A percentile compares a stretch with the other conserved stretches of the same genome.
phyloP scores from a whole-genome alignment of 108 stramenopile species.

The Nitzschia sp. region DNA sequence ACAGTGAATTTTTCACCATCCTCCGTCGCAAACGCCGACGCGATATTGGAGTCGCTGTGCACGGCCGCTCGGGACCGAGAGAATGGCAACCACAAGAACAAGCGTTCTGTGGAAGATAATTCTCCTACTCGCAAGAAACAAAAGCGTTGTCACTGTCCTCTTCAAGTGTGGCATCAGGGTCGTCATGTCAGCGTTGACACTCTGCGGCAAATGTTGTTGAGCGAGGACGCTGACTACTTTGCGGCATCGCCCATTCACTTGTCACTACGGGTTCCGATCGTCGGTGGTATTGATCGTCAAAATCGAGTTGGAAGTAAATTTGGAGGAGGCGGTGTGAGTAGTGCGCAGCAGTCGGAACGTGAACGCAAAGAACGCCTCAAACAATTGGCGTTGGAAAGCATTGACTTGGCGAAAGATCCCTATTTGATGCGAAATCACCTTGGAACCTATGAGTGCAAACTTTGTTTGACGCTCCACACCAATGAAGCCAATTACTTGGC shows the following conservation, averaged over 20 bases:
- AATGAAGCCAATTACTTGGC: conserved; percentile 99
- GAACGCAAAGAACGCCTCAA: conserved; percentile 96
- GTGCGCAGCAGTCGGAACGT: conserved; percentile 87
- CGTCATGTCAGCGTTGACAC: background rate
- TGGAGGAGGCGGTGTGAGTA: conserved; percentile 96
- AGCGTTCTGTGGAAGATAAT: background rate
- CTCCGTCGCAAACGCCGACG: background rate
- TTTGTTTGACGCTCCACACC: conserved; percentile 98
- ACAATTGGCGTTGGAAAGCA: conserved; percentile 95
- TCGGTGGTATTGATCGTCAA: conserved; percentile 89
- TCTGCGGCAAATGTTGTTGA: background rate
- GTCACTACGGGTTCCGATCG: conserved; percentile 28
- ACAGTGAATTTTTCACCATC: background rate
- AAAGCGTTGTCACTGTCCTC: background rate
- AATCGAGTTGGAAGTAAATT: conserved; percentile 97
- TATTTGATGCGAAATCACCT: conserved; percentile 99
- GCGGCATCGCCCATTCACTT: background rate
- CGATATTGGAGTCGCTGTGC: background rate
- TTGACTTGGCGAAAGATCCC: conserved; percentile 99
- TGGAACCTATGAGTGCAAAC: conserved; percentile 98
- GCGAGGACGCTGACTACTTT: background rate
- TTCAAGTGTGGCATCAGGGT: conserved; percentile 16
- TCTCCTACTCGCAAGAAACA: background rate
- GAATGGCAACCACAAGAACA: background rate
- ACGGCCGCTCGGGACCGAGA: background rate